Conservation (phyloP, 371 early-diverging fungal genomes). For the Choanephora cucurbitarum region DNA sequence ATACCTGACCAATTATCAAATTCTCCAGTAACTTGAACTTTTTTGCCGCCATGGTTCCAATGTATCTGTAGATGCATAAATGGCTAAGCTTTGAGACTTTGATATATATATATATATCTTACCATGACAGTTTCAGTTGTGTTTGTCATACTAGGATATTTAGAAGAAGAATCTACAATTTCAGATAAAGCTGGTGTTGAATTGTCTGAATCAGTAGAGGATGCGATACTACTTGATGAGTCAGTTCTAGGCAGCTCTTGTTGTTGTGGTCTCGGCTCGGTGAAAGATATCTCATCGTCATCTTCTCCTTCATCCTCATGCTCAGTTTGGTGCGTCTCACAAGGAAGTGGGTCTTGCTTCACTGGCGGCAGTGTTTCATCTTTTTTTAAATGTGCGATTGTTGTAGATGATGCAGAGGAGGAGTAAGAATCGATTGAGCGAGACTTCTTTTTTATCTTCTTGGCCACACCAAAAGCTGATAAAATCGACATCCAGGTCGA, state of each 20-base stretch:
- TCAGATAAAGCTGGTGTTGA: slow-evolving; percentile 11
- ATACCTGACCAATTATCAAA: slow-evolving; percentile 59
- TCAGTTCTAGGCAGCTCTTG: neutral
- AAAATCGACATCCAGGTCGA: slow-evolving; percentile 15
- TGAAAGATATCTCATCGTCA: neutral
- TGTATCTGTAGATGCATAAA: slow-evolving; percentile 30
- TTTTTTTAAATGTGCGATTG: slow-evolving; percentile 1
- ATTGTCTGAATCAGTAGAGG: slow-evolving; percentile 11
- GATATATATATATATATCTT: neutral
- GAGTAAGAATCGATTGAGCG: neutral
- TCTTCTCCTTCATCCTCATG: slow-evolving; percentile 6
- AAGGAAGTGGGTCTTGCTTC: neutral
- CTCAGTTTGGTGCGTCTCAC: neutral
- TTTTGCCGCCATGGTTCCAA: slow-evolving; percentile 55
- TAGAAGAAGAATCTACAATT: slow-evolving; percentile 5
- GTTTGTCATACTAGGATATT: neutral
- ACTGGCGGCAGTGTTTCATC: neutral
- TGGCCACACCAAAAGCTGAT: slow-evolving; percentile 9
- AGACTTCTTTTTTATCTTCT: slow-evolving; percentile 1
- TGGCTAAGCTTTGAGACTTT: neutral
- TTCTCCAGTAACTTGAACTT: slow-evolving; percentile 52
- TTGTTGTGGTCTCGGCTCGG: neutral
- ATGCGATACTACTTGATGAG: slow-evolving; percentile 13
- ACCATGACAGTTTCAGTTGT: slow-evolving; percentile 3
- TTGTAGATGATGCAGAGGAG: slow-evolving; percentile 1